Evolutionary conservation across 345 rosid species (phyloP).

Genomic region (Boechera retrofracta): DNA sequence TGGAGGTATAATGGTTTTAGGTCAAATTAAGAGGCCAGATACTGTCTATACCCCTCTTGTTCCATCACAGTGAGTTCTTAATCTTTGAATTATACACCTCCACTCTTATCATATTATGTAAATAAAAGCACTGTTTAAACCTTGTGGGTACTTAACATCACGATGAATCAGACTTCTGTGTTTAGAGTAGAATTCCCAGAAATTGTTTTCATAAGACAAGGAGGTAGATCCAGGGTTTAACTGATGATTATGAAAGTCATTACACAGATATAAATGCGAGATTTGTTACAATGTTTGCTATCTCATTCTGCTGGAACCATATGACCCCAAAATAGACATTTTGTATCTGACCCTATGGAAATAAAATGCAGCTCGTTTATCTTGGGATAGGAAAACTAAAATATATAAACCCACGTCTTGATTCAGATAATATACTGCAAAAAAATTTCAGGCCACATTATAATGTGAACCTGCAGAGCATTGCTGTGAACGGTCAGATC

Average conservation of each 20-base stretch:
- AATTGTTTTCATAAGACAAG: neutral
- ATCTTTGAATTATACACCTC: neutral
- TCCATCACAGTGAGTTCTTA: conserved; percentile 72
- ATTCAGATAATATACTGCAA: conserved; percentile 45
- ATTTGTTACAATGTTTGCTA: neutral
- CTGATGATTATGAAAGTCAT: conserved; percentile 11
- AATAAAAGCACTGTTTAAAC: neutral
- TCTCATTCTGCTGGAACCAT: conserved; percentile 15
- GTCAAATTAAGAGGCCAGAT: conserved; percentile 88
- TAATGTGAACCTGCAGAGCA: conserved; percentile 89
- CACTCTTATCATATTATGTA: neutral
- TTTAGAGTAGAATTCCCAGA: conserved; percentile 2
- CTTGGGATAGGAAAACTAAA: conserved; percentile 32
- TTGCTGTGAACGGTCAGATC: conserved; percentile 71
- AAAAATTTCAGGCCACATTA: conserved; percentile 87
- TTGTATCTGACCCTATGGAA: conserved; percentile 4
- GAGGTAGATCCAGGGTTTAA: conserved; percentile 5
- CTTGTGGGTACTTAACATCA: neutral
- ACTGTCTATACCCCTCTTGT: conserved; percentile 88
- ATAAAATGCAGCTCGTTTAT: conserved; percentile 20
- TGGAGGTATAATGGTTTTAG: conserved; percentile 93
- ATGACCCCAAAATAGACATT: conserved; percentile 4
- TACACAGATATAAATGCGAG: neutral
- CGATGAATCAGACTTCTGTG: conserved; percentile 10
- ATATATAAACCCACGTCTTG: conserved; percentile 38